Evolutionary conservation across 495 filamentous ascomycete species (phyloP), one percentile per base, ranked within the genome.

Genomic region (Penicillium bovifimosum): DNA sequence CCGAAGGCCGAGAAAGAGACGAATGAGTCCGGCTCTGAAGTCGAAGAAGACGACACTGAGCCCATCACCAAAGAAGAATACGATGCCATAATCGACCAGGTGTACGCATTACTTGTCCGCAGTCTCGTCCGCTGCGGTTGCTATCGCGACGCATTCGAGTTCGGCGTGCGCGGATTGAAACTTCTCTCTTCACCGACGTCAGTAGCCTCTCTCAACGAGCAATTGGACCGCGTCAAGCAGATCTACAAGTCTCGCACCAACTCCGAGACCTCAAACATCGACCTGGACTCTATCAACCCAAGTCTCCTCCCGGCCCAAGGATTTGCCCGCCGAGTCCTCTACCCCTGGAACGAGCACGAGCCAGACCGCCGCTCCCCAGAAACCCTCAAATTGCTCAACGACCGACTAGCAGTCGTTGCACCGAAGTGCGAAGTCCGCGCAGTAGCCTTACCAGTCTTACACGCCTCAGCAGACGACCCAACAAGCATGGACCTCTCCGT

Each of bases 261-360:
- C 26, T 73, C 38, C 53, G 59, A 43, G 71, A 78, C 9, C 28
- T 56, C 58, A 41, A 73, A 79, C 3, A 33, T 59, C 16, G 50
- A 54, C 2, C 16, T 66, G 11, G 27, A 52, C n/a, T 42, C 34
- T 3, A 72, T 83, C 43, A 66, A 80, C 52, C 59, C 76, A 7
- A 74, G 74, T 44, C 57, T 76, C 16, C 73, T 88, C 0, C 84
- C 85, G 6, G 86, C 91, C 27, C 80, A 83, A 55, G 90, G 91
- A 2, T 75, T 80, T 50, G 91, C 90, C 34, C 84, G 91, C 20
- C 77, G 93, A 14, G 87, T 97, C 61, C 75, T 96, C 13, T 98
- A 98, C 67, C 88, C 91, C 11, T 98, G 93, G 93, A 97, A 97
- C 64, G 61, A 74, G 17, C 77, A 93, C 59, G 95, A 98, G 61